phyloP scores from a whole-genome alignment of 2,329 filamentous ascomycete species.

The Monosporascus sp. region DNA sequence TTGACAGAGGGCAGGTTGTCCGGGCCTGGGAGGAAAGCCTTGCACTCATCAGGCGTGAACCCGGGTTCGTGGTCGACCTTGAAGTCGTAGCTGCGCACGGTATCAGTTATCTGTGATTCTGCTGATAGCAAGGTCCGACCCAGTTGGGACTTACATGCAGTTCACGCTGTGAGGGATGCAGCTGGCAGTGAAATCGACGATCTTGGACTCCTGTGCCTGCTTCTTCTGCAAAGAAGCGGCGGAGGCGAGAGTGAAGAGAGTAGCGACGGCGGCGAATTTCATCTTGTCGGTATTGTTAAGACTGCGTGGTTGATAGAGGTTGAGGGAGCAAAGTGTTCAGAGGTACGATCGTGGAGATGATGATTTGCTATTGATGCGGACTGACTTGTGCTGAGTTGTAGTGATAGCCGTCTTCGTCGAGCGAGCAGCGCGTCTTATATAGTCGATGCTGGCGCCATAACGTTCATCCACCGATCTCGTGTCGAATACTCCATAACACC shows the following conservation, averaged over 20 bases:
- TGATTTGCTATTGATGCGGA: background rate
- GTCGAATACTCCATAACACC: background rate
- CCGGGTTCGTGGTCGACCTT: slow-evolving; percentile 1
- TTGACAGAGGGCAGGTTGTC: slow-evolving; percentile 2
- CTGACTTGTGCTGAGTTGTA: background rate
- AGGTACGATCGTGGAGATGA: background rate
- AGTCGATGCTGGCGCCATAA: background rate
- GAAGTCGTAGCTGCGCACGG: slow-evolving; percentile 3
- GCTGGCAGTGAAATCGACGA: slow-evolving; percentile 4
- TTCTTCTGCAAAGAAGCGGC: slow-evolving; percentile 4
- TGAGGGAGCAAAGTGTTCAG: background rate
- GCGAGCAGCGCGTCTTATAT: slow-evolving; percentile 1
- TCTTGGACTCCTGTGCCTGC: background rate
- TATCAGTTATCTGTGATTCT: background rate
- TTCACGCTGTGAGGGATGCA: slow-evolving; percentile 6
- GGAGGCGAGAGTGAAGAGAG: slow-evolving; percentile 5
- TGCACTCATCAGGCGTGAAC: slow-evolving; percentile 1
- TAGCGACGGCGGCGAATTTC: slow-evolving; percentile 5
- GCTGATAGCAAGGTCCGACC: background rate
- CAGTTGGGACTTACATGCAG: slow-evolving; percentile 2
- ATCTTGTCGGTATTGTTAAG: slow-evolving; percentile 2
- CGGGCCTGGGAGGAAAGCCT: slow-evolving; percentile 3
- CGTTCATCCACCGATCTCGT: background rate
- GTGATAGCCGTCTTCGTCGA: background rate
- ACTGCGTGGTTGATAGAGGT: background rate